These are phyloP conservation scores for Penicillium sp. DNA, from an alignment of 2,329 filamentous ascomycete species.

Conservation along the genomic window DNA sequence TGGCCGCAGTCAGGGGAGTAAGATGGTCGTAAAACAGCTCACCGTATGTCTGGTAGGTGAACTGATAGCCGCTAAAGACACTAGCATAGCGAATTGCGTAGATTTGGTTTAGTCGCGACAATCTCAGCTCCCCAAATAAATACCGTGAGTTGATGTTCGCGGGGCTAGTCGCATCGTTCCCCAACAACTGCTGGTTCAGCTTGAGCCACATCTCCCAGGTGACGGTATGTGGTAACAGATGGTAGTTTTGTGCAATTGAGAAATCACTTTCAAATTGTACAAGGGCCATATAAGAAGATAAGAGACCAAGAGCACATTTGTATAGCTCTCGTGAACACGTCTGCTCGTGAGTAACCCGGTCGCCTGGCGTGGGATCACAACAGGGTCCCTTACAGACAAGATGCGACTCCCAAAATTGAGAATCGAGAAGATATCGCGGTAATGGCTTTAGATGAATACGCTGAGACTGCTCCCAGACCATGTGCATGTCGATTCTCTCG, in stretches of 20 bases:
- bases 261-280: slow-evolving; percentile 38
- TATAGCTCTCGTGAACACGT: not conserved
- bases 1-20: slow-evolving; percentile 20
- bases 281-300: slow-evolving; percentile 35
- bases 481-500: slow-evolving; percentile 26
- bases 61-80: slow-evolving; percentile 5
- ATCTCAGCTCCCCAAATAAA: slow-evolving; percentile 43
- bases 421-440: slow-evolving; percentile 19
- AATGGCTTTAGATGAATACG: slow-evolving; percentile 26
- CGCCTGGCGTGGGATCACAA: not conserved
- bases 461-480: slow-evolving; percentile 20
- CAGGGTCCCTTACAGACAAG: slow-evolving; percentile 2
- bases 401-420: slow-evolving; percentile 16
- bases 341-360: not conserved
- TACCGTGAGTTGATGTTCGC: slow-evolving; percentile 39
- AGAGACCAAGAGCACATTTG: slow-evolving; percentile 35
- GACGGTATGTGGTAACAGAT: slow-evolving; percentile 31
- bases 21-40: slow-evolving; percentile 24
- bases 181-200: slow-evolving; percentile 14
- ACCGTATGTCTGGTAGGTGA: slow-evolving; percentile 15
- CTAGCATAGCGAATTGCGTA: slow-evolving; percentile 14
- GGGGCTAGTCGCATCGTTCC: not conserved
- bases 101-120: slow-evolving; percentile 32
- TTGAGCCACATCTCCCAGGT: slow-evolving; percentile 25
- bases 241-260: slow-evolving; percentile 32